Base-by-base conservation (phyloP, 2,329 filamentous ascomycete species). In the Bretziella fagacearum region DNA sequence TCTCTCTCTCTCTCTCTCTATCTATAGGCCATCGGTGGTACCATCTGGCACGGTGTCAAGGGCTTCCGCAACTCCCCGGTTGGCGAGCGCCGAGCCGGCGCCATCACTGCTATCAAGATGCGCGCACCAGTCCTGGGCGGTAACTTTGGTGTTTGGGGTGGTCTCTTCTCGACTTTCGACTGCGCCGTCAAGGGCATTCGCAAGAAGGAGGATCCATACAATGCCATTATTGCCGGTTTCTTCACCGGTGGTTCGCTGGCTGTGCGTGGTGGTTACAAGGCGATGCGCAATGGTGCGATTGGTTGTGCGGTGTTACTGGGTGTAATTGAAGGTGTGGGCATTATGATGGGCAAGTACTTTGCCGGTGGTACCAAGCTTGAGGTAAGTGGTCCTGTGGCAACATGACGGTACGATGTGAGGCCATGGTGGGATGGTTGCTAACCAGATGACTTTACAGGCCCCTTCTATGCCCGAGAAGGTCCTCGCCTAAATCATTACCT, bases 91-190 rank as follows among this genome's bases (percentile, higher is more conserved):
- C 76, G 89, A 63, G 89, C 96, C 70, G 91, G 91, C 62, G 84
- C 91, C 56, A 74, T 98, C 66, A 95, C 89, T 57, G 91, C 91
- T 51, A 86, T 98, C 66, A 98, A 98, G 73, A 87, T 91, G 60
- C 82, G 91, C 60, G 91, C 91, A 35, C 91, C 91, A 2, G 89
- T 96, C 27, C 74, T 96, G 41, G 91, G 91, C 59, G 91, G 91
- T 58, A 98, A 98, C 71, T 98, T 96, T 58, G 89, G 89, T 57
- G 85, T 93, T 49, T 96, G 91, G 89, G 89, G 91, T 60, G 91
- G 91, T 55, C 69, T 96, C 49, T 96, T 96, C 71, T 85, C 79
- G 57, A 93, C 85, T 52, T 96, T 89, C 59, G 91, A 98, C 67
- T 98, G 91, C 69, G 83, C 87, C 18, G 83, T 95, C 52, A 98